These are phyloP conservation scores for Calonectria pseudoturangicola DNA, from an alignment of 2,329 filamentous ascomycete species.

Conservation along the genomic window DNA sequence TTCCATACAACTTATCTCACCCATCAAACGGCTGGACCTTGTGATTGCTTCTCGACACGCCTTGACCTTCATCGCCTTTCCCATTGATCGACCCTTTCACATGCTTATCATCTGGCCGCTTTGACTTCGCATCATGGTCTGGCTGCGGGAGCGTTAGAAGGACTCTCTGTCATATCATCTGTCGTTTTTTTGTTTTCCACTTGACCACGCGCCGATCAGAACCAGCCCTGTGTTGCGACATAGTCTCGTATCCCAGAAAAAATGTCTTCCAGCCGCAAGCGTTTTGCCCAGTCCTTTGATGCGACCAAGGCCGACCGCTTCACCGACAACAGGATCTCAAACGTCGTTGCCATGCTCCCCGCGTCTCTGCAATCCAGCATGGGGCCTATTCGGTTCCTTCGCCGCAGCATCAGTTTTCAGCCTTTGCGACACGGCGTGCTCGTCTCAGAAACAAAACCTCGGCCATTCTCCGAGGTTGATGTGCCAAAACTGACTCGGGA, in stretches of 20 bases:
- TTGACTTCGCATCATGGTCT: conserved; percentile 42
- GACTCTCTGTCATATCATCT: conserved; percentile 20
- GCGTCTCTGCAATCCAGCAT: conserved; percentile 70
- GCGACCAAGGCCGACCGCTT: conserved; percentile 58
- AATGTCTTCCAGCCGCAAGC: conserved; percentile 46
- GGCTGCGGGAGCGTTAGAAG: conserved; percentile 24
- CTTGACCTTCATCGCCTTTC: conserved; percentile 19
- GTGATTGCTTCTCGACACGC: conserved; percentile 23
- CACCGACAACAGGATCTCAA: conserved; percentile 63
- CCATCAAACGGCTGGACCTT: conserved; percentile 29
- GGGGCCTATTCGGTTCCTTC: conserved; percentile 70
- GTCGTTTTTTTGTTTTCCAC: not conserved
- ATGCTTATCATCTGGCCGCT: conserved; percentile 27
- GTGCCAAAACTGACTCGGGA: conserved; percentile 39
- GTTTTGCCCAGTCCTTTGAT: conserved; percentile 50
- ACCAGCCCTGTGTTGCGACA: conserved; percentile 1
- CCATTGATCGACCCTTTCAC: conserved; percentile 22
- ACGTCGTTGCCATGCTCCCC: conserved; percentile 73
- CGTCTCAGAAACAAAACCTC: conserved; percentile 42
- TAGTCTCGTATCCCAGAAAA: not conserved
- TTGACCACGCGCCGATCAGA: not conserved
- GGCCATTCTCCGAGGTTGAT: conserved; percentile 48
- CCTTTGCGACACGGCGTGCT: conserved; percentile 46
- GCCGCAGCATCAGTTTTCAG: conserved; percentile 61
- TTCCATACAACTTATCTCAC: conserved; percentile 14